Conservation (phyloP, 179 eudicot species). For the Drosera spatulata region DNA sequence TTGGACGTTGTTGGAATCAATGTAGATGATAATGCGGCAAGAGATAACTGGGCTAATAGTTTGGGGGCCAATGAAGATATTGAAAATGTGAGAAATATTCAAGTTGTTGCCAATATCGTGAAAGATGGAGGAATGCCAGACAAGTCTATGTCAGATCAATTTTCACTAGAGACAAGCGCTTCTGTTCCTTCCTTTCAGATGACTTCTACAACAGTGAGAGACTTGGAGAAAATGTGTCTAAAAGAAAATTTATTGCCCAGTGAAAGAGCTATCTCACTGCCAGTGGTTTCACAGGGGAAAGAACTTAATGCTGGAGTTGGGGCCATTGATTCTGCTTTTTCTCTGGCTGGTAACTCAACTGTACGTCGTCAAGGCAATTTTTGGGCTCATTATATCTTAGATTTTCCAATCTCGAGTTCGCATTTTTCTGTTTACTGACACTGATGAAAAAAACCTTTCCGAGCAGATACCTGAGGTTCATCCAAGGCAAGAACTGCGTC, state of each 20-base stretch:
- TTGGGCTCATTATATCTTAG: no score
- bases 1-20: constrained; percentile 12
- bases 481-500: constrained; percentile 13
- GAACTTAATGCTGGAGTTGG: no score
- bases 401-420: no score
- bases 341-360: no score
- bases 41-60: constrained; percentile 9
- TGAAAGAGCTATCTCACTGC: no score
- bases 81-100: constrained; percentile 13
- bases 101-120: constrained; percentile 7
- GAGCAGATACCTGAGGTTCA: constrained; percentile 23
- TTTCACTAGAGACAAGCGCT: constrained; percentile 3
- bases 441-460: constrained; percentile 18
- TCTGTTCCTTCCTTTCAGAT: constrained; percentile 26
- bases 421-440: not conserved
- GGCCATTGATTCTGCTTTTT: no score
- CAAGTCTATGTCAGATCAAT: constrained; percentile 11
- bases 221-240: not conserved
- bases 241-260: no score
- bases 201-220: constrained; percentile 21
- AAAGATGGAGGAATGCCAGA: constrained; percentile 17
- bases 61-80: constrained; percentile 10
- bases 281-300: no score
- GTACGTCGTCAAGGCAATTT: no score
- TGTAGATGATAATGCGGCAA: constrained; percentile 10